Base-by-base conservation (phyloP, 2,329 filamentous ascomycete genomes). In the Cryphonectria japonica region DNA sequence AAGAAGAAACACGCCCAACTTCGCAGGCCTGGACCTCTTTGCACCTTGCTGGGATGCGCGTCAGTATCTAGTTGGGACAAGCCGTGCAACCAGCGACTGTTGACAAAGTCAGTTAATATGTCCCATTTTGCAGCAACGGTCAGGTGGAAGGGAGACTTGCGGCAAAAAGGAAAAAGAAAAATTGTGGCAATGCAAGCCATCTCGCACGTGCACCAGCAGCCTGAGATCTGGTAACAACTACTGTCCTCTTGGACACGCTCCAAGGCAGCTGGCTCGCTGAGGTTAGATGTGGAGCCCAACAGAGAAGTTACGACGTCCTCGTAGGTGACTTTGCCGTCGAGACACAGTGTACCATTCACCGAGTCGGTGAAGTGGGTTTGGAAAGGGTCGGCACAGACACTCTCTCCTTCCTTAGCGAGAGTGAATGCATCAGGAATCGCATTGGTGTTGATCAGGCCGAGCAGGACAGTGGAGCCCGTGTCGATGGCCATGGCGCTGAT, bases 11-110 rank as follows among this genome's bases (percentile, higher is more conserved):
- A 6, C 8, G 1, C 37, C 46, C 22, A 50, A 9, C 19, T 9
- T 50, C 1, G 46, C 46, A n/a, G 2, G 46, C 9, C 46, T 50
- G 46, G 19, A 50, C 2, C 43, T 46, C 16, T 46, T 46, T 22
- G 14, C 5, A 4, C 19, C 5, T n/a, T 7, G 19, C 19, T 9
- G 34, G 34, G 34, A 26, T 57, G n/a, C 26, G n/a, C 54, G n/a
- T 29, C n/a, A 29, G 26, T 11, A 41, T 72, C 16, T 41, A 69
- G 39, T 61, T 50, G 16, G 41, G 54, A 34, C 62, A 65, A 52
- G 62, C 62, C 62, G 43, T 65, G 29, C 62, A 65, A 14, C 39
- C 62, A 52, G 62, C 62, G 26, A 65, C 62, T 65, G 9, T 29
- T 11, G 3, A 50, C 5, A 22, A 22, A 2, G 19, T 64, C 2